A percentile compares a stretch with the other conserved stretches of the same genome.
phyloP scores from a whole-genome alignment of 2,329 filamentous ascomycete species.

The Neospermospora avenae region DNA sequence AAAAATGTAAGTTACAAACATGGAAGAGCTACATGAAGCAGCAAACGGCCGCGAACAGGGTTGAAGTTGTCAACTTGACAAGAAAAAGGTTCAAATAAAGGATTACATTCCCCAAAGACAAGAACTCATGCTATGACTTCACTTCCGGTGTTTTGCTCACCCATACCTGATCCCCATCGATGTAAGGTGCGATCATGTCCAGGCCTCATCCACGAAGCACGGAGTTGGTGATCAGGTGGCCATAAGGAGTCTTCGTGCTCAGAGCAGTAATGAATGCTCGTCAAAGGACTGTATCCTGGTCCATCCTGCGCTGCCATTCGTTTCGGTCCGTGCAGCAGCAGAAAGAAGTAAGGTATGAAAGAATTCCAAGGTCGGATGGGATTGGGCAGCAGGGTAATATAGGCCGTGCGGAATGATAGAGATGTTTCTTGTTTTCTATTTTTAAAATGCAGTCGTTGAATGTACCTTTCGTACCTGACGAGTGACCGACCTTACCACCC shows the following conservation, averaged over 20 bases:
- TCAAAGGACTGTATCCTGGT: not conserved
- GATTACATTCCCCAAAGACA: not conserved
- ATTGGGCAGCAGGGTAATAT: not conserved
- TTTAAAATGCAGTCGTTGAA: not conserved
- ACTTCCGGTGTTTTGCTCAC: too few relatives aligned
- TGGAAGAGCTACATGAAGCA: not conserved
- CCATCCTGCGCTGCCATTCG: not conserved
- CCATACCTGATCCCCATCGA: too few relatives aligned
- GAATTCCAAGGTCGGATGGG: not conserved
- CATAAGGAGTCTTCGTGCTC: not conserved
- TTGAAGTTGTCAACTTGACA: not conserved
- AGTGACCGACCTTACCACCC: not conserved
- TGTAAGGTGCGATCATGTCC: too few relatives aligned
- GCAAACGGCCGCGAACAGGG: not conserved
- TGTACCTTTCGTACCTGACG: not conserved
- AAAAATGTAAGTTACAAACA: not conserved
- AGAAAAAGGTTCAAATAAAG: not conserved
- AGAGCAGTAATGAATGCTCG: not conserved
- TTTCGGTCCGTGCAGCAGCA: not conserved
- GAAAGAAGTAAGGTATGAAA: not conserved
- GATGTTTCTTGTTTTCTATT: constrained; percentile 2
- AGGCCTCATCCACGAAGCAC: not conserved
- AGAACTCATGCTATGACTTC: too few relatives aligned
- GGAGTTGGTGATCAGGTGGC: not conserved
- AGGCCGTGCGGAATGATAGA: not conserved